phyloP scores from a whole-genome alignment of 148 eudicot species.

The Diospyros kaki region DNA sequence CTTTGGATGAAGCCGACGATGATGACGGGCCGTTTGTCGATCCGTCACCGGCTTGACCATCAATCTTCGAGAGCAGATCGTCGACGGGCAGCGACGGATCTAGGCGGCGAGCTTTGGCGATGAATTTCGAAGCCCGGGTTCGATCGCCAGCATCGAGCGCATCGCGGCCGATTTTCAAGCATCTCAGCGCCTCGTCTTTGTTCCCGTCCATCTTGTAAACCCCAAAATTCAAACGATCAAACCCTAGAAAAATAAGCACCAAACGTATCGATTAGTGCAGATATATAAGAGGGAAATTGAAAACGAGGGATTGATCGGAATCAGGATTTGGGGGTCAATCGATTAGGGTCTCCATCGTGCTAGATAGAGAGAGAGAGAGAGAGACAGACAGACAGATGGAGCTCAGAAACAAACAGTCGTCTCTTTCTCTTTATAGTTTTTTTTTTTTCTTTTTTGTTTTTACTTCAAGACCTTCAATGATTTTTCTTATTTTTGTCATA shows the following conservation, averaged over 20 bases:
- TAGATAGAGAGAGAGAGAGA: too few species aligned
- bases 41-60: conserved; percentile 7
- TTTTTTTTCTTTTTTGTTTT: too few species aligned
- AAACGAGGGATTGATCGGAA: not conserved
- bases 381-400: too few species aligned
- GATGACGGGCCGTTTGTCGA: conserved; percentile 7
- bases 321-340: not conserved
- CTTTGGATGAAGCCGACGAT: not conserved
- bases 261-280: not conserved
- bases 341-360: not conserved
- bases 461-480: too few species aligned
- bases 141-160: conserved; percentile 34
- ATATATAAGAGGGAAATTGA: not conserved
- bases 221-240: not conserved
- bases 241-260: not conserved
- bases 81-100: conserved; percentile 40
- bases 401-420: too few species aligned
- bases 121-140: conserved; percentile 39
- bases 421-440: too few species aligned
- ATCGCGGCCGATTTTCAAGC: conserved; percentile 34
- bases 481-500: too few species aligned
- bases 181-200: conserved; percentile 51
- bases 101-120: conserved; percentile 41
- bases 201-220: conserved; percentile 41
- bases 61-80: conserved; percentile 25